Base-by-base conservation (phyloP, 2,329 filamentous ascomycete species). In the Talaromyces sp. region DNA sequence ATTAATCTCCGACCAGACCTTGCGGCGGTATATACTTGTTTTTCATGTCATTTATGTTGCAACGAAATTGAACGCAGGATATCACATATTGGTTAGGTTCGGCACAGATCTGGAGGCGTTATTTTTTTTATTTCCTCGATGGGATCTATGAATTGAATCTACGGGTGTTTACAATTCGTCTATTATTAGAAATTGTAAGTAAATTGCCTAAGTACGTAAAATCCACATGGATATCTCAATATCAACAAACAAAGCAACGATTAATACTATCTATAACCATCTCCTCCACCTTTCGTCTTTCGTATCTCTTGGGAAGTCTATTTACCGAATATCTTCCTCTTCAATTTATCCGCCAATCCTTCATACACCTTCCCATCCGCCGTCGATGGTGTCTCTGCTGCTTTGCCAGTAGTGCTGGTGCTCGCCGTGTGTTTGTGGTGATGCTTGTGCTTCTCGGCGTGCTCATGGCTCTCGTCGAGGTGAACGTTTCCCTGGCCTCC, bases 271-370 rank as follows among this genome's bases (percentile, higher is more conserved):
- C 31, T 54, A 54, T 54, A 54, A 22, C n/a, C n/a, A 31, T 47
- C 13, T 6, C 3, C 13, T 10, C 35, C 35, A 37, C 9, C 35
- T 37, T 13, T 10, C 13, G 4, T 10, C 35, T 10, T 37, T 37
- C 13, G 10, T 10, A 37, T 13, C 35, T 3, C 10, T 37, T 31
- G 27, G 27, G 27, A 31, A 31, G 27, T 5, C 27, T 13, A 37
- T 54, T 71, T 75, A 63, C 76, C 76, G 39, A 79, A 69, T 45
- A 79, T 39, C 72, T 78, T 79, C 68, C 77, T 57, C 77, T 84
- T 84, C 73, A 84, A 70, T 71, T 80, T 82, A 74, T 84, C 82
- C 47, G 79, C 79, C 69, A 83, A 68, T 2, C 82, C 79, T 59
- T 77, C 74, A 60, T 78, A 74, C 49, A 63, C 39, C 11, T 60